These are phyloP conservation scores for Mimosa bimucronata DNA, from an alignment of 306 rosid genomes.

Conservation along the genomic window DNA sequence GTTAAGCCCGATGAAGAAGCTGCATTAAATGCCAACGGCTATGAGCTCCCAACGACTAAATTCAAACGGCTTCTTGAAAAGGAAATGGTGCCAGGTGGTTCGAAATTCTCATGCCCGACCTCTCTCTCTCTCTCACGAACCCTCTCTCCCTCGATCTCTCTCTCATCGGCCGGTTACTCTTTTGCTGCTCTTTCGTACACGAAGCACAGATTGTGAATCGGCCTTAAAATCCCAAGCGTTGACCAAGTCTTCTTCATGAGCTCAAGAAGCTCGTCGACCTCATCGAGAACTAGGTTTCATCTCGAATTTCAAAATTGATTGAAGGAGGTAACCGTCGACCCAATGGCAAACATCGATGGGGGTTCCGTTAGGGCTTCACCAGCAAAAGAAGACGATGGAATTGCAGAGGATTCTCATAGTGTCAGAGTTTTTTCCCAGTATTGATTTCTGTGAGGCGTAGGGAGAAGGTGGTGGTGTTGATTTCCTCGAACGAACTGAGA, in stretches of 20 bases:
- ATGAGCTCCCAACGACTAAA: too few relatives aligned
- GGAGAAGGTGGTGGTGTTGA: slow-evolving; percentile 67
- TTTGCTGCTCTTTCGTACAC: too few relatives aligned
- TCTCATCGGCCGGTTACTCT: too few relatives aligned
- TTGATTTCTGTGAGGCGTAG: slow-evolving; percentile 74
- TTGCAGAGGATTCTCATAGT: slow-evolving; percentile 85
- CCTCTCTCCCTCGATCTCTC: too few relatives aligned
- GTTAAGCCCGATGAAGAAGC: too few relatives aligned
- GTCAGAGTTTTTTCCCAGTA: slow-evolving; percentile 80
- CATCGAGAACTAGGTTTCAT: slow-evolving; percentile 88
- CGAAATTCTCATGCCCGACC: too few relatives aligned
- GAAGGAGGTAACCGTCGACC: slow-evolving; percentile 95
- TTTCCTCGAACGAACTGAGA: too few relatives aligned
- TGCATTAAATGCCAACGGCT: too few relatives aligned
- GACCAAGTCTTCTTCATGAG: slow-evolving; percentile 92
- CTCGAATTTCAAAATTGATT: slow-evolving; percentile 76
- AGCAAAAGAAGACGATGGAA: slow-evolving; percentile 81
- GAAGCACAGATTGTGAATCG: slow-evolving; percentile 77
- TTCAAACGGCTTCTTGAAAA: too few relatives aligned
- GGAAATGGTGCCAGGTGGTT: too few relatives aligned
- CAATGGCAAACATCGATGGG: slow-evolving; percentile 89
- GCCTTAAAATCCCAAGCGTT: slow-evolving; percentile 66
- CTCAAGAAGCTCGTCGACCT: slow-evolving; percentile 90
- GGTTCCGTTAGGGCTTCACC: slow-evolving; percentile 78
- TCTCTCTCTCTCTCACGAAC: too few relatives aligned